Base-by-base conservation (phyloP, 345 rosid species). In the Eucalyptus marginata region DNA sequence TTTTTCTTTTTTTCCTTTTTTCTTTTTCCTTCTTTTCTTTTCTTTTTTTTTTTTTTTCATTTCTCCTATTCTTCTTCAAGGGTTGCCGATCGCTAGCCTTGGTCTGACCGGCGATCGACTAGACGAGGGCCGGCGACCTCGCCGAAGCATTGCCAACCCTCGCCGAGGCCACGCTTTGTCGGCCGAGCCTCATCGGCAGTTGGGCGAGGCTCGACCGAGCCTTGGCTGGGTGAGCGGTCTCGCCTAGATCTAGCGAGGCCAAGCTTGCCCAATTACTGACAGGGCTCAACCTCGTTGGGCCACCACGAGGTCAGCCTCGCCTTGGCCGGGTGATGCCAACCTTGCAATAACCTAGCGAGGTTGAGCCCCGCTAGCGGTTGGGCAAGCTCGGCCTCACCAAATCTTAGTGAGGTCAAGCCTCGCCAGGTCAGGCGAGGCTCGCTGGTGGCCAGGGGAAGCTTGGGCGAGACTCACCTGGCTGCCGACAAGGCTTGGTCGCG, bases 61-160 rank as follows among this genome's bases (percentile, higher is more conserved):
- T 52, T 52, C 58, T 52, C 9, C 4, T 18, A 52, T 52, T 18
- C 24, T 52, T 52, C 58, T 52, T 7, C 24, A 52, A 52, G 58
- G 24, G 24, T 52, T 52, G 58, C 10, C 10, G 0, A 0, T 18
- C 8, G 0, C 24, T 0, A 0, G 2, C 58, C 58, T 52, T 52
- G 4, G 0, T 3, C 2, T 52, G 2, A 52, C 1, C 0, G 0
- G 5, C 0, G 2, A 18, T 0, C 5, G 1, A 0, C 10, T 3
- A 52, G 2, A 20, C 2, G 9, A 18, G 24, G 24, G 24, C 24
- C 4, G 0, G 0, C 1, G 4, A 52, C 24, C 25, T 52, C 24
- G 0, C 25, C 1, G 2, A 52, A 52, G 2, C 2, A 3, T 52
- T 0, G 0, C 58, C 24, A 3, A 0, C 24, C 58, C 25, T 18